Evolutionary conservation across 1,284 basidiomycete genomes (phyloP).

Genomic region (Chondrostereum purpureum): DNA sequence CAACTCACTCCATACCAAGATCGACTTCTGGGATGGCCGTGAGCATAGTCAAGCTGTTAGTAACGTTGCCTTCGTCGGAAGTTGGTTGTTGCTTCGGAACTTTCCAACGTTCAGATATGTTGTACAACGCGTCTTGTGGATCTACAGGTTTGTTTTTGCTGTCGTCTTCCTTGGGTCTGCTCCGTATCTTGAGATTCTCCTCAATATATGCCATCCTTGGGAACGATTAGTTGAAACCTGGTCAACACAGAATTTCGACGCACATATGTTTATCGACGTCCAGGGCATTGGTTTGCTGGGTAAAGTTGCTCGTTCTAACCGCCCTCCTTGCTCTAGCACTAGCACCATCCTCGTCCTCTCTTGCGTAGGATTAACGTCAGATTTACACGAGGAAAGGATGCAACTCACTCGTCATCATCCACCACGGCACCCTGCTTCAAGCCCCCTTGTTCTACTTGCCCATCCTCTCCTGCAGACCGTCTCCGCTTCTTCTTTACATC

Average conservation of each 20-base stretch:
- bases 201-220: conserved; percentile 97
- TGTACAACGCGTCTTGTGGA: conserved; percentile 79
- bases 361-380: conserved; percentile 2
- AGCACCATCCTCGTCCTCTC: conserved; percentile 11
- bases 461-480: conserved; percentile 43
- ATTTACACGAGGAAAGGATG: conserved; percentile 4
- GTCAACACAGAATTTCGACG: conserved; percentile 21
- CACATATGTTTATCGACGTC: conserved; percentile 99
- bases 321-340: conserved; percentile 67
- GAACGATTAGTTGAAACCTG: not conserved
- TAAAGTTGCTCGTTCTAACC: conserved; percentile 88
- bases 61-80: conserved; percentile 85
- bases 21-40: conserved; percentile 97
- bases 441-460: conserved; percentile 45
- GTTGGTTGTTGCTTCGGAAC: conserved; percentile 47
- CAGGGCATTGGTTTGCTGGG: conserved; percentile 90
- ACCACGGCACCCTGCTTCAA: conserved; percentile 42
- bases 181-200: conserved; percentile 80
- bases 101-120: conserved; percentile 70
- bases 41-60: conserved; percentile 89
- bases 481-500: conserved; percentile 71
- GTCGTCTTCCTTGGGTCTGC: conserved; percentile 46
- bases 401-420: conserved; percentile 56
- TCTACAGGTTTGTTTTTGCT: conserved; percentile 42
- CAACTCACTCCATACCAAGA: conserved; percentile 90